Conservation (phyloP, 345 rosid genomes). For the Kandelia obovata region DNA sequence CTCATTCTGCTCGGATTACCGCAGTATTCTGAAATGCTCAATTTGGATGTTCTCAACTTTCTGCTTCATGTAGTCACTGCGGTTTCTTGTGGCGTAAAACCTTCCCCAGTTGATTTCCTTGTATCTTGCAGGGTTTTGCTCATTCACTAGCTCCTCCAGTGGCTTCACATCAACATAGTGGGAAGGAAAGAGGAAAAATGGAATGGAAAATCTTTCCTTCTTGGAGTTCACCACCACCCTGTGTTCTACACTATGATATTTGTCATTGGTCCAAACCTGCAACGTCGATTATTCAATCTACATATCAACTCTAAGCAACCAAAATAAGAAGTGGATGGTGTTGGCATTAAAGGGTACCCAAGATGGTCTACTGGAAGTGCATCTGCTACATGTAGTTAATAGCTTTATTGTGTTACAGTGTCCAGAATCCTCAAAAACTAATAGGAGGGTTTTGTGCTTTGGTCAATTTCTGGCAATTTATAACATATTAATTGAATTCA, state of each 20-base stretch:
- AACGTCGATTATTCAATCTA: neutral
- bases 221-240: conserved; percentile 34
- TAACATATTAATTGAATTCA: too few species aligned
- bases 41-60: conserved; percentile 36
- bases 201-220: conserved; percentile 41
- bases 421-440: too few species aligned
- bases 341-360: too few species aligned
- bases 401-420: too few species aligned
- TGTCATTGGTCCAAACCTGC: conserved; percentile 46
- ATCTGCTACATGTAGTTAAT: too few species aligned
- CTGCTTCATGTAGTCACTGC: conserved; percentile 33
- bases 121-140: conserved; percentile 28
- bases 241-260: conserved; percentile 40
- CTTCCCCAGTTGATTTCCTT: conserved; percentile 35
- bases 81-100: conserved; percentile 29
- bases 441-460: too few species aligned
- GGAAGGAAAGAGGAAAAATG: conserved; percentile 35
- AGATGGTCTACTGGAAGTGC: too few species aligned
- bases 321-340: too few species aligned
- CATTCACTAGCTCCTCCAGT: conserved; percentile 28
- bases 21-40: conserved; percentile 20
- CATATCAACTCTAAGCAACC: neutral
- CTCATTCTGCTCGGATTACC: neutral
- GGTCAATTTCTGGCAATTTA: neutral
- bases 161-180: conserved; percentile 30